Conservation (phyloP, 352 stramenopile genomes). For the Pythium brachiatum region DNA sequence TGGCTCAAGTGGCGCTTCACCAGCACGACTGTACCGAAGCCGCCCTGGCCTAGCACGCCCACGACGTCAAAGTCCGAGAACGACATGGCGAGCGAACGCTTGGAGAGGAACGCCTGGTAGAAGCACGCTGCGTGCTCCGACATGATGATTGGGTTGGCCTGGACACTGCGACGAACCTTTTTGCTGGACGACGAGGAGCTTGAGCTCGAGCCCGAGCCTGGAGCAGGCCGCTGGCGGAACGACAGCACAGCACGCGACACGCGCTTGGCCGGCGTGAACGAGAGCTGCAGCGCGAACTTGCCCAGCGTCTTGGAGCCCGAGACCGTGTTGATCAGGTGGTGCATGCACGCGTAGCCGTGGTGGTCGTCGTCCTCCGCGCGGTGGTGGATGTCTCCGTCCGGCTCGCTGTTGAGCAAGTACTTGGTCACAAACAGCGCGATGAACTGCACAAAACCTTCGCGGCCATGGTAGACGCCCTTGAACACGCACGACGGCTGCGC, state of each 20-base stretch:
- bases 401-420: constrained; percentile 62
- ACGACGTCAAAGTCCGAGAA: constrained; percentile 87
- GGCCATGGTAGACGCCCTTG: constrained; percentile 85
- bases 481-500: constrained; percentile 80
- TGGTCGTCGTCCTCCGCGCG: constrained; percentile 73
- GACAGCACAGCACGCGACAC: constrained; percentile 83
- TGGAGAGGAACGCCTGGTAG: constrained; percentile 79
- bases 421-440: constrained; percentile 76
- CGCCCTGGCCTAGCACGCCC: constrained; percentile 74
- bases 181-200: constrained; percentile 33
- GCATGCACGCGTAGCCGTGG: constrained; percentile 58
- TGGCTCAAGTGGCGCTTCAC: constrained; percentile 73
- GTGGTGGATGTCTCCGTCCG: constrained; percentile 45
- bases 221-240: constrained; percentile 61
- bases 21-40: constrained; percentile 79
- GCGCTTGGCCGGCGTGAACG: constrained; percentile 76
- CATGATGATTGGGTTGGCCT: constrained; percentile 72
- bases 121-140: constrained; percentile 77
- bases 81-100: constrained; percentile 77
- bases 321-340: constrained; percentile 71
- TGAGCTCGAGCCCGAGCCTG: constrained; percentile 21
- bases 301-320: constrained; percentile 71
- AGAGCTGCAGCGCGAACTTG: constrained; percentile 77
- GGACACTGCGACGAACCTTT: constrained; percentile 63
- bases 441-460: constrained; percentile 86